phyloP scores from a whole-genome alignment of 1,139 yeast genomes.

The Scheffersomyces illinoinensis region DNA sequence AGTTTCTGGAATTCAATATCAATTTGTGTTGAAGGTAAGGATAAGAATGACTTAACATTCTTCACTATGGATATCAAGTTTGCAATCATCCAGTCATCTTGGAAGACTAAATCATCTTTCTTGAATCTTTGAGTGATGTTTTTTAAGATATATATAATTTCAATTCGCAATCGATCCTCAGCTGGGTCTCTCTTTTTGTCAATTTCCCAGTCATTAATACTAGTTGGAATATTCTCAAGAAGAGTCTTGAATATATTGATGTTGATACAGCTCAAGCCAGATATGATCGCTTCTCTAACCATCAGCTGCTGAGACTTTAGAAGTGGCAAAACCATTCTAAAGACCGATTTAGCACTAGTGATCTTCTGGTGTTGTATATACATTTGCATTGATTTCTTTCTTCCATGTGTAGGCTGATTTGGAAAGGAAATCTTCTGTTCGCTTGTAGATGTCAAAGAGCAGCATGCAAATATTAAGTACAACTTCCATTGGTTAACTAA shows the following conservation, averaged over 20 bases:
- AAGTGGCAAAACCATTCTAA: constrained; percentile 83
- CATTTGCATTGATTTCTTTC: constrained; percentile 75
- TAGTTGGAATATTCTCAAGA: constrained; percentile 72
- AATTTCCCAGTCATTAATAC: constrained; percentile 59
- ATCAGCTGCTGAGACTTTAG: constrained; percentile 69
- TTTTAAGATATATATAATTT: constrained; percentile 74
- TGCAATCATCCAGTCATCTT: constrained; percentile 70
- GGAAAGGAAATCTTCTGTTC: constrained; percentile 77
- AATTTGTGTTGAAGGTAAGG: constrained; percentile 57
- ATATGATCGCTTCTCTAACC: constrained; percentile 81
- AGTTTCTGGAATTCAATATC: constrained; percentile 75
- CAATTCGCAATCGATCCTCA: constrained; percentile 65
- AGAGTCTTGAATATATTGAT: constrained; percentile 84
- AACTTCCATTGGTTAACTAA: constrained; percentile 87
- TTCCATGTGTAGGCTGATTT: constrained; percentile 56
- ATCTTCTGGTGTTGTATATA: constrained; percentile 88
- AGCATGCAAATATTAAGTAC: constrained; percentile 87
- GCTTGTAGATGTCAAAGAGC: constrained; percentile 85
- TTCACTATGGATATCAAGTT: constrained; percentile 66
- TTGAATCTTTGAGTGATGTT: constrained; percentile 68
- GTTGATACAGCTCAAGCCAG: constrained; percentile 87
- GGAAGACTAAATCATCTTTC: constrained; percentile 48
- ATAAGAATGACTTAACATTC: constrained; percentile 63
- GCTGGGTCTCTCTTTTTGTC: constrained; percentile 33
- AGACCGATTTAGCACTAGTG: constrained; percentile 88